Evolutionary conservation across 2,329 filamentous ascomycete species (phyloP), one percentile per base, ranked within the genome.

Genomic region (Thielaviopsis punctulata): DNA sequence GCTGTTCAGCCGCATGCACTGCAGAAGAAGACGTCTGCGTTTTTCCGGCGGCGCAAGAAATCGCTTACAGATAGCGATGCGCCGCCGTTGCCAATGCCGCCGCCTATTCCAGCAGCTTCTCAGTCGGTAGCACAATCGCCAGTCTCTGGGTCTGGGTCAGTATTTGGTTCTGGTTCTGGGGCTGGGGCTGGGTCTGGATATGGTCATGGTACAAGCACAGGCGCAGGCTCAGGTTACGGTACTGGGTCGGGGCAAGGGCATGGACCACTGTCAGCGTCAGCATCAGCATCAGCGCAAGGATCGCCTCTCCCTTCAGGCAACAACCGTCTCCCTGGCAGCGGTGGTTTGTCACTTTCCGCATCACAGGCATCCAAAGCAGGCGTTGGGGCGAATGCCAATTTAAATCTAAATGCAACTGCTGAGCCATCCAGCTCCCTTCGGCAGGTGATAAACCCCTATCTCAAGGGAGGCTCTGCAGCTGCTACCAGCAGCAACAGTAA

Each of bases 1-100:
- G 59, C 63, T 1, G 62, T 62, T 5, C 66, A 66, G 23, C 66
- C 66, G 21, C 64, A 70, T 15, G 70, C 69, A 19, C 69, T 95
- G 49, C 84, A 86, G 60, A 95, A 95, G 71, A 95, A 95, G 65
- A 79, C 86, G 3, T 93, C 90, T 1, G 90, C 87, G 0, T 96
- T 98, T 68, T 96, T 96, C 69, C 78, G 92, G 56, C 77, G 92
- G 55, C 78, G 89, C 57, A 96, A 96, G 76, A 93, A 90, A 74
- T 95, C 89, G 4, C 67, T 87, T 30, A 77, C 79, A 13, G 88
- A 93, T 57, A 27, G 39, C 25, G 73, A 77, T 21, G 74, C 74
- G 39, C 79, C 83, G 30, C 79, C 82, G 8, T 65, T 81, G 25
- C 75, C 75, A 1, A 59, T 66, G 27, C 73, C 65, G 55, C 72